Conservation (phyloP, 2,329 filamentous ascomycete species). For the Bipolaris victoriae region DNA sequence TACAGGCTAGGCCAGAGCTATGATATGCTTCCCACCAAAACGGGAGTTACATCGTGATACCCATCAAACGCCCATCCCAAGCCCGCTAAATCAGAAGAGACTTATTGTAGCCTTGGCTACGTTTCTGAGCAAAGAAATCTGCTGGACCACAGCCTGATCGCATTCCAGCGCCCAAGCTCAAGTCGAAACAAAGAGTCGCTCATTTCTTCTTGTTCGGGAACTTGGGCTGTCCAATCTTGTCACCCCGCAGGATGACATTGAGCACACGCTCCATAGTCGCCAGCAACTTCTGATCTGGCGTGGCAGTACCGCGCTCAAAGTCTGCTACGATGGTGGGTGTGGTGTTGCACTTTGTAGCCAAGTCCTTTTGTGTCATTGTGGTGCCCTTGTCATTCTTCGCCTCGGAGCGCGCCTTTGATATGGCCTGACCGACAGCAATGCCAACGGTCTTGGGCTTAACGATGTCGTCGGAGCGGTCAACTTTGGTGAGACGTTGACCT, state of each 20-base stretch:
- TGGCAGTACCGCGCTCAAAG: slow-evolving; percentile 80
- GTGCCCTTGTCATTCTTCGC: slow-evolving; percentile 76
- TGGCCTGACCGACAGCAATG: slow-evolving; percentile 78
- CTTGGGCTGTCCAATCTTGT: slow-evolving; percentile 83
- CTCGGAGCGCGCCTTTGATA: slow-evolving; percentile 77
- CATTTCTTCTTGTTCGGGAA: slow-evolving; percentile 67
- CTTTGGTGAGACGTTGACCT: slow-evolving; percentile 95
- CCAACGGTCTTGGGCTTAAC: slow-evolving; percentile 92
- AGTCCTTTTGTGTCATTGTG: slow-evolving; percentile 86
- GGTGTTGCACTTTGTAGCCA: slow-evolving; percentile 88
- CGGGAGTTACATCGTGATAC: slow-evolving; percentile 23
- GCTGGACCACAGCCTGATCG: not conserved
- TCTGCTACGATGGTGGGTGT: slow-evolving; percentile 79
- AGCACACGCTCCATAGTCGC: slow-evolving; percentile 79
- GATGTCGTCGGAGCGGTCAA: slow-evolving; percentile 96
- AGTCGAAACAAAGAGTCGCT: slow-evolving; percentile 41
- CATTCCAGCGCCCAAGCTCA: not conserved
- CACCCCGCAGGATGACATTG: slow-evolving; percentile 85
- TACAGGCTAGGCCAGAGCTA: slow-evolving; percentile 6
- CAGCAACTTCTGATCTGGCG: slow-evolving; percentile 84
- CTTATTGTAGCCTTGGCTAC: slow-evolving; percentile 9
- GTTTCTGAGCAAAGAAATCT: not conserved
- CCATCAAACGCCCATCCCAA: slow-evolving; percentile 33
- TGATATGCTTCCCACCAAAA: slow-evolving; percentile 7
- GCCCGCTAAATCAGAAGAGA: slow-evolving; percentile 37